Percentiles rank a stretch among this genome's conserved stretches.
Conservation (phyloP, 768 basidiomycete species). For the Imleria badia region DNA sequence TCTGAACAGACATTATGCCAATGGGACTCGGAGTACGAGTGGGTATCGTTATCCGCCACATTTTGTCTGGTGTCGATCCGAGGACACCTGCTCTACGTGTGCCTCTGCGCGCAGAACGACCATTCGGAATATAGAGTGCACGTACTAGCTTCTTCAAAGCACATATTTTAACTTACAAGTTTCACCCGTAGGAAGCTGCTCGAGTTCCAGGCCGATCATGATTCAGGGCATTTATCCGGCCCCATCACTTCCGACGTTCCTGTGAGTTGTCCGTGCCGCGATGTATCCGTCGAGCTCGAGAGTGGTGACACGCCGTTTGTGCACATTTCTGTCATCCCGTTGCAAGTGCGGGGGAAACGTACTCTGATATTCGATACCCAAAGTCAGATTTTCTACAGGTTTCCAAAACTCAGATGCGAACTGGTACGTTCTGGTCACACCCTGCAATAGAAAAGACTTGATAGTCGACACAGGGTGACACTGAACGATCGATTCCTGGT, state of each 20-base stretch:
- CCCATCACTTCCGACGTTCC: background rate
- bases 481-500: no score
- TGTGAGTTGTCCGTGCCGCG: background rate
- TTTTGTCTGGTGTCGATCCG: background rate
- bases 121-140: background rate
- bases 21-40: background rate
- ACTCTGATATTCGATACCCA: background rate
- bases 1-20: background rate
- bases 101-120: no score
- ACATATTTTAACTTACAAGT: no score
- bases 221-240: no score
- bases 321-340: background rate
- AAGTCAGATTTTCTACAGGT: background rate
- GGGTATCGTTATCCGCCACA: no score
- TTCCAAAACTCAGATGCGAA: background rate
- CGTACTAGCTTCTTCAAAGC: background rate
- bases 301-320: background rate
- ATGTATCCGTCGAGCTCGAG: background rate
- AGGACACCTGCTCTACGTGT: background rate
- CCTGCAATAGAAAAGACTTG: background rate
- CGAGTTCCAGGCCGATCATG: no score
- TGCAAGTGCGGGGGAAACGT: background rate
- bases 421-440: background rate
- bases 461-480: no score
- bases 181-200: no score